Evolutionary conservation across 345 rosid species (phyloP), one percentile per base, ranked within the genome.

Genomic region (Isatis tinctoria): DNA sequence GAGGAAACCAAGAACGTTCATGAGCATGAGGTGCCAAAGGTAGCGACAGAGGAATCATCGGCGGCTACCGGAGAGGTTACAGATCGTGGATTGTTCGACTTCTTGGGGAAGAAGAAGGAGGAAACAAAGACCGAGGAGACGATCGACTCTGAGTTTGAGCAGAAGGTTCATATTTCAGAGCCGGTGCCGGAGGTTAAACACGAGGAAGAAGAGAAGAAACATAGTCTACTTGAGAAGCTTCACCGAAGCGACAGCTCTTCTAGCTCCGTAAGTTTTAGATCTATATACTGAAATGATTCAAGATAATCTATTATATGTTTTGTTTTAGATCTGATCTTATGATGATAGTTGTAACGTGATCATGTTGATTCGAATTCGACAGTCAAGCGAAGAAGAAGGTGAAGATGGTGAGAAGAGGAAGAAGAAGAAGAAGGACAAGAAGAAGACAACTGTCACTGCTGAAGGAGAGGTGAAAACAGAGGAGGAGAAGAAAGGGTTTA

Each of bases 371-470:
- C 5, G n/a, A 5, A 14, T 13, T n/a, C 6, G 2, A 60, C 52
- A 78, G 99, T 92, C 97, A 0, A 86, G 94, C 32, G 96, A 88
- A 14, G 97, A 92, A 75, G 98, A 87, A 78, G 97, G 78, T 27
- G 90, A 69, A 9, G 90, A 86, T 45, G 96, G 62, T 28, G 86
- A 43, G 64, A 84, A 78, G 79, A 82, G 85, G 74, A 84, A 87
- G 83, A 85, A 90, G 83, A 85, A 89, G 81, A 88, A 81, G 80
- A 71, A 81, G 77, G 43, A 85, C 27, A 66, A 85, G 65, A 85
- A 66, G 83, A 76, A 81, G 80, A 16, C 11, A 1, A 12, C 61
- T 0, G 40, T 16, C 1, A 53, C 16, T 49, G 24, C n/a, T 60
- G 74, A 72, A 67, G 81, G 41, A 67, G 81, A 78, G 16, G 81